Conservation (phyloP, 176 grass and related monocot genomes). For the Oryza meyeriana region DNA sequence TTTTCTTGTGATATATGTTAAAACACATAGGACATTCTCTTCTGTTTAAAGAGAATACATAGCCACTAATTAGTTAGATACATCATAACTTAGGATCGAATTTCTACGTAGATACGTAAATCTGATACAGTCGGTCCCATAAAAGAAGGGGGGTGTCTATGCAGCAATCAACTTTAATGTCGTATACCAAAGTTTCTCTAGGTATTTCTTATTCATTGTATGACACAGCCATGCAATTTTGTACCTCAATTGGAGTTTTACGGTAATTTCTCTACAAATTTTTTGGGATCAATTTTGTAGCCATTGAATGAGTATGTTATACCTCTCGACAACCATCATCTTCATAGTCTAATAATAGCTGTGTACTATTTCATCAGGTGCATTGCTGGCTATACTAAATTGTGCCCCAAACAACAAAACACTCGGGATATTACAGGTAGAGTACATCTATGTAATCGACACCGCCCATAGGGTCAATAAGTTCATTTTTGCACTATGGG, state of each 20-base stretch:
- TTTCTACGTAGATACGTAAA: not conserved
- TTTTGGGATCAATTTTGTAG: not conserved
- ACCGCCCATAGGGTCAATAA: not conserved
- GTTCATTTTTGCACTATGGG: not conserved
- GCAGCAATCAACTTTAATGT: too few relatives aligned
- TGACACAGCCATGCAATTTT: not conserved
- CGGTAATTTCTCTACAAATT: not conserved
- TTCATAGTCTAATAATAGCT: slow-evolving; percentile 7
- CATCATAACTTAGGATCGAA: not conserved
- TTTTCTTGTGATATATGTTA: not conserved
- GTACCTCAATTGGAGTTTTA: not conserved
- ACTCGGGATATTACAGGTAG: slow-evolving; percentile 76
- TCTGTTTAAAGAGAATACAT: not conserved
- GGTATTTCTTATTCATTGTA: not conserved
- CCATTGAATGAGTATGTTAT: not conserved
- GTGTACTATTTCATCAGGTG: slow-evolving; percentile 55
- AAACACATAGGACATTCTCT: not conserved
- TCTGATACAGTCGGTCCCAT: not conserved
- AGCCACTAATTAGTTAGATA: not conserved
- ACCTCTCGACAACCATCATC: not conserved
- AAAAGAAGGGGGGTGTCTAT: too few relatives aligned
- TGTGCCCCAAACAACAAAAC: slow-evolving; percentile 69
- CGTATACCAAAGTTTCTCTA: not conserved
- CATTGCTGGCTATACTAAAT: slow-evolving; percentile 72
- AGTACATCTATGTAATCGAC: slow-evolving; percentile 4